Base-by-base conservation (phyloP, 371 early-diverging fungal species). In the Rhizopus stolonifer region DNA sequence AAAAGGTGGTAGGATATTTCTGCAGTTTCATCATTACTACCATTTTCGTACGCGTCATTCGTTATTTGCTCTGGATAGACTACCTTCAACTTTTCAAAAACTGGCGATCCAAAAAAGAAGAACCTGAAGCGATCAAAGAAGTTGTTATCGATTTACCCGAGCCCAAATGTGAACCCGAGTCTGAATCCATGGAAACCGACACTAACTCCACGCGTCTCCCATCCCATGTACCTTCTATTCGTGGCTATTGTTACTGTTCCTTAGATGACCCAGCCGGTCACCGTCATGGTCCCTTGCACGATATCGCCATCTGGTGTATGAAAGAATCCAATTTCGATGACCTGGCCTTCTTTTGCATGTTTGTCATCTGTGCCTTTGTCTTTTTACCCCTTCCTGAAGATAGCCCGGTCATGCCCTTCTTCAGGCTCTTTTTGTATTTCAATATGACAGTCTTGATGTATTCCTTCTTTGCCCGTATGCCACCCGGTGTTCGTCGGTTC, bases 351-450 rank as follows among this genome's bases (percentile, higher is more conserved):
- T 48, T 54, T 24, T 25, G 59, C 9, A 44, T 59, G 7, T 62
- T 69, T 22, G 18, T 52, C 15, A 3, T 62, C 4, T 62, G 63
- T 2, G 54, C 59, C 2, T 56, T 63, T 26, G 49, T 65, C n/a
- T 69, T 38, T 36, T 31, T 69, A 10, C 60, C 65, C 5, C 6
- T 65, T n/a, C 56, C 66, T 1, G 49, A 38, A n/a, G 43, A 50
- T 14, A 59, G 51, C 3, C 52, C 60, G 14, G 56, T 56, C 1
- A 61, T 60, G 56, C 63, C 63, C 11, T 55, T 56, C 26, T 55
- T 65, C 15, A 36, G 59, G n/a, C 33, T 65, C 0, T 64, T 58
- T n/a, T 32, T 65, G 3, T 60, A 65, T 21, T 56, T 65, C 11
- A 36, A 52, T 4, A 56, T 61, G 56, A 52, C 62, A 1, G 1